These are phyloP conservation scores for Penicillium fuscoglaucum DNA, from an alignment of 2,329 filamentous ascomycete species.

Conservation along the genomic window DNA sequence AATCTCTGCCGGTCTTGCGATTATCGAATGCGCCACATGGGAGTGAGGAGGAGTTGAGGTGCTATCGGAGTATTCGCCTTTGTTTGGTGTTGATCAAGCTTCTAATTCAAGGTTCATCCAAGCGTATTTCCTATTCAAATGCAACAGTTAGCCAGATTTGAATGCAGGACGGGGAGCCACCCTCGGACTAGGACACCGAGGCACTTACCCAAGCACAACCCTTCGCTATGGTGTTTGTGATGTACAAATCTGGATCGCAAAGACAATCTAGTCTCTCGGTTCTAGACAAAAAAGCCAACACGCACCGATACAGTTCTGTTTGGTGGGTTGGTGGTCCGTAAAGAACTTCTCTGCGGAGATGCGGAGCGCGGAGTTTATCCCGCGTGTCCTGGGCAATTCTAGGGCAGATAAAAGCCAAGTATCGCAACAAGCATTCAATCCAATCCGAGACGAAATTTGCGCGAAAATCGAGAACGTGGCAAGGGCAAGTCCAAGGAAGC, in stretches of 20 bases:
- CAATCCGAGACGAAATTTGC: background rate
- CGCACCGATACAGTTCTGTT: background rate
- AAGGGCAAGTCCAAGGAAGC: background rate
- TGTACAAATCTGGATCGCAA: background rate
- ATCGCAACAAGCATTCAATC: background rate
- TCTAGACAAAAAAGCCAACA: background rate
- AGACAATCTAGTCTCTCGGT: background rate
- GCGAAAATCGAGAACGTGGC: slow-evolving; percentile 5
- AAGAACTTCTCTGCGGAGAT: slow-evolving; percentile 8
- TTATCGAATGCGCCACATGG: slow-evolving; percentile 16
- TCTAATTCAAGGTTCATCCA: background rate
- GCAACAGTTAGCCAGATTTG: background rate
- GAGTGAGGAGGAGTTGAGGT: background rate
- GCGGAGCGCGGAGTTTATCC: slow-evolving; percentile 9
- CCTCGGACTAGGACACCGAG: background rate
- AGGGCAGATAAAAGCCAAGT: background rate
- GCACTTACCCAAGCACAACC: slow-evolving; percentile 1
- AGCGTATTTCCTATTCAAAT: background rate
- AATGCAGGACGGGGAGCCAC: background rate
- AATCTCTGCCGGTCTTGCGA: slow-evolving; percentile 9
- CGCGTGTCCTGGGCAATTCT: background rate
- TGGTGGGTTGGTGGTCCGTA: slow-evolving; percentile 2
- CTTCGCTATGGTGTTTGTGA: background rate
- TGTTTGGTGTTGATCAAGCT: background rate
- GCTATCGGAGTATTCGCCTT: background rate